Evolutionary conservation across 306 rosid genomes (phyloP), one percentile per base, ranked within the genome.

Genomic region (Senna siamea): DNA sequence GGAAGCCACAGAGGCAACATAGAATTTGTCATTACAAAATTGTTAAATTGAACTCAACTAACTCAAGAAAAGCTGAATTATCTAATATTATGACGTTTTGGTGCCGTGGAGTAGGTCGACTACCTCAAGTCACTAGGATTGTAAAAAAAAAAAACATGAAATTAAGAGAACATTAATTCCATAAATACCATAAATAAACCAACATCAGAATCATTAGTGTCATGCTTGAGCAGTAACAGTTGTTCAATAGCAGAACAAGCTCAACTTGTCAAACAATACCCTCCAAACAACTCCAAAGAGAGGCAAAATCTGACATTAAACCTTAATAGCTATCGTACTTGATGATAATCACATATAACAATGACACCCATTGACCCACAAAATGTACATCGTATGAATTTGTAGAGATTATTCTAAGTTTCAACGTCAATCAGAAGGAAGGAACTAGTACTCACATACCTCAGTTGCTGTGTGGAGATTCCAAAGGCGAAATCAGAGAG

Each of bases 81-180:
- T 13, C 18, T 4, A 46, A 18, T 32, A 22, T 50, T 10, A 51
- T 38, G 18, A 61, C 19, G 14, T 35, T 44, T 5, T 43, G 14
- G 7, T 53, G 48, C 46, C 59, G 38, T 17, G 53, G 28, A 52
- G 62, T 47, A 20, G 77, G 60, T 62, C 46, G 71, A 63, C 14
- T 61, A 34, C 10, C 41, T 58, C 20, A 13, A 17, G 75, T 38
- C 23, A 66, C 40, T 44, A 19, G 20, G 30, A 56, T 34, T 43
- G 15, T 32, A 17, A 35, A 26, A 52, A 9, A 20, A 66, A 75
- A 41, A 53, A n/a, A 10, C 22, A 66, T n/a, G 18, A 55, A 44
- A 13, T 0, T 6, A 0, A 13, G 53, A 20, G 9, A 46, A 56
- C 22, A 44, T 46, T 55, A 3, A 35, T 13, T 55, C 37, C 58